Evolutionary conservation across 2,329 filamentous ascomycete genomes (phyloP).

Genomic region (Camillea tinctor): DNA sequence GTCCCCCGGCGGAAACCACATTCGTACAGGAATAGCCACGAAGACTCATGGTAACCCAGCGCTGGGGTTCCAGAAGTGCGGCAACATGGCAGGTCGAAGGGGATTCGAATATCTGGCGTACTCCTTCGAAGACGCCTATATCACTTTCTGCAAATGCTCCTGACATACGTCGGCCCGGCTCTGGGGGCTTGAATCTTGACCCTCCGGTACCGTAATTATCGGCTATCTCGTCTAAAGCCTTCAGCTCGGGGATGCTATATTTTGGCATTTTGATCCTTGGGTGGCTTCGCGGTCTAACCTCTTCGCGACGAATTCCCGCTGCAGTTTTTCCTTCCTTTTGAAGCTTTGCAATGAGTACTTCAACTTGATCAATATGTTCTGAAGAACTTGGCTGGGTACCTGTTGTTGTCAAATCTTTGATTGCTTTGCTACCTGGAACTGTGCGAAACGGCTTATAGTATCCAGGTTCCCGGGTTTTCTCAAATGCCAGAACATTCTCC

Average conservation of each 20-base stretch:
- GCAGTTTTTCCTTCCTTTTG: not conserved
- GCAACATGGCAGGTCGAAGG: slow-evolving; percentile 12
- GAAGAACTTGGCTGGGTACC: not conserved
- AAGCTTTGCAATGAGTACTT: not conserved
- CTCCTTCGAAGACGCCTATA: slow-evolving; percentile 12
- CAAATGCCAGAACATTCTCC: slow-evolving; percentile 6
- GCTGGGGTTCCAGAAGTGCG: not conserved
- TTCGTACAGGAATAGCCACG: not conserved
- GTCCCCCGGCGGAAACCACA: fast-evolving
- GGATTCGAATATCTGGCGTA: slow-evolving; percentile 2
- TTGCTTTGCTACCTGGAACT: not conserved
- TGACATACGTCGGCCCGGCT: no score
- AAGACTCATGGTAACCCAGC: slow-evolving; percentile 1
- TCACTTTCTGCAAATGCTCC: not conserved
- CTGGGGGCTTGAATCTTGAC: no score
- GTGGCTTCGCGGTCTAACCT: not conserved
- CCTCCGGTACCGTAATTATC: not conserved
- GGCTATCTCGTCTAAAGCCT: not conserved
- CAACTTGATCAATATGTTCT: not conserved
- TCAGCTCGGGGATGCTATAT: not conserved
- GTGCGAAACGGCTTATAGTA: slow-evolving; percentile 18
- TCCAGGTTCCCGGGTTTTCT: slow-evolving; percentile 11
- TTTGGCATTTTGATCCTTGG: not conserved
- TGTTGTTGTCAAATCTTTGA: not conserved
- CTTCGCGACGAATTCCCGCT: not conserved